Evolutionary conservation across 441 rosid species (phyloP), one percentile per base, ranked within the genome.

Genomic region (Populus trichocarpa): DNA sequence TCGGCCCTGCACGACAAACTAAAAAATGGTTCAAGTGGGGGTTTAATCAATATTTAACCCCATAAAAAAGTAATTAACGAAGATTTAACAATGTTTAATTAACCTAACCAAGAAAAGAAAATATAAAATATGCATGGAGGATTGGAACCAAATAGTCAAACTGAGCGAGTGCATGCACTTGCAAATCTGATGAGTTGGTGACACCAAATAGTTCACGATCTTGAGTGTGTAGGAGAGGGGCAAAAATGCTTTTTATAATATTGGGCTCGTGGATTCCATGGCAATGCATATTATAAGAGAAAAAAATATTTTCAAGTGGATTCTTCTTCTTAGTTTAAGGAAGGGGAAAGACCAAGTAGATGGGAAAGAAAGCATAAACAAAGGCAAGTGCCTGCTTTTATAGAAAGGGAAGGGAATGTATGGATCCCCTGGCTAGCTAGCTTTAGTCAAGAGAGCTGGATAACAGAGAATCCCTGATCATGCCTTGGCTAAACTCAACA

Each of bases 141-240:
- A 14, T 4, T 46, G 20, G 57, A 46, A 46, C 20, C 18, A 46
- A 14, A 75, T 74, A 67, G 83, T 81, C 83, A 77, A 73, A 42
- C 71, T 70, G 79, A 72, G 75, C 30, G 74, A 65, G 67, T 72
- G 25, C 80, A 82, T 72, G 77, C 69, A 81, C 70, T 40, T 77
- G 6, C 30, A 30, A 22, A n/a, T 64, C 63, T 30, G 63, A 30
- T 77, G 79, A 77, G 67, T 67, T 83, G 77, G 28, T 57, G 35
- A n/a, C 61, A 70, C 18, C 35, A 70, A 35, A 30, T 46, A 4
- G 68, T 50, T 50, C 32, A 25, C 5, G 57, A 28, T 25, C 10
- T 11, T 3, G 50, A 11, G 50, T 14, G 25, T 1, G 38, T 4
- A 13, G 7, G 25, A 67, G 61, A 50, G 18, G 18, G 70, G 73